Base-by-base conservation (phyloP, 2,329 filamentous ascomycete species). In the Phaeosphaeria sp. region DNA sequence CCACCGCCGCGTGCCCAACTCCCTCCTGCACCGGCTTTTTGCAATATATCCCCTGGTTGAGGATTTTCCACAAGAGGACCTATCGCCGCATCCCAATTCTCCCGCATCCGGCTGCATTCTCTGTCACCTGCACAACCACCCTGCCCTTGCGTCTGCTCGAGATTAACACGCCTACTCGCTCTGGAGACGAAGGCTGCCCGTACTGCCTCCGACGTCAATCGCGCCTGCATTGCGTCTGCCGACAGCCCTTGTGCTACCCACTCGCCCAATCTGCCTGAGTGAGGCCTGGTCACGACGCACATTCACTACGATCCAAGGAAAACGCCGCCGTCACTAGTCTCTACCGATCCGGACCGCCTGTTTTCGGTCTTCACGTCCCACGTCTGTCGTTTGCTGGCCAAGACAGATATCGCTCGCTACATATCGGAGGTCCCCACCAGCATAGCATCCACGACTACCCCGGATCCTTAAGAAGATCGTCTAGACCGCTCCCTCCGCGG, bases 381-480 rank as follows among this genome's bases (percentile, higher is more conserved):
- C 48, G 59, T 73, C 73, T 74, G 74, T 74, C 67, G 67, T 60
- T 75, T 76, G 74, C 74, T 75, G 74, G 74, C 60, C 74, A 76
- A 74, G 70, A 68, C 73, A 75, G 72, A 73, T 66, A 68, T 54
- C 67, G 60, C 59, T 71, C 70, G 46, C 62, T 74, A 69, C 63
- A 68, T 69, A 68, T 63, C 69, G 57, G 57, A 64, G 64, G 63
- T 49, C 61, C 56, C 56, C 53, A 47, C 61, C 53, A 56, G 40
- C 48, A 59, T 62, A 60, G 56, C 60, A 47, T 53, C 45, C 49
- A 53, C 47, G 58, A 52, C 56, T 55, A 64, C 56, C 66, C 60
- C 55, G 22, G 62, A 59, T 51, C 56, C 59, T 61, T 66, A 67
- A 66, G 59, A 57, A 62, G 49, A 59, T 65, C 64, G 47, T 61